These are phyloP conservation scores for Singerocomus inundabilis DNA, from an alignment of 1,284 basidiomycete genomes.

Conservation along the genomic window DNA sequence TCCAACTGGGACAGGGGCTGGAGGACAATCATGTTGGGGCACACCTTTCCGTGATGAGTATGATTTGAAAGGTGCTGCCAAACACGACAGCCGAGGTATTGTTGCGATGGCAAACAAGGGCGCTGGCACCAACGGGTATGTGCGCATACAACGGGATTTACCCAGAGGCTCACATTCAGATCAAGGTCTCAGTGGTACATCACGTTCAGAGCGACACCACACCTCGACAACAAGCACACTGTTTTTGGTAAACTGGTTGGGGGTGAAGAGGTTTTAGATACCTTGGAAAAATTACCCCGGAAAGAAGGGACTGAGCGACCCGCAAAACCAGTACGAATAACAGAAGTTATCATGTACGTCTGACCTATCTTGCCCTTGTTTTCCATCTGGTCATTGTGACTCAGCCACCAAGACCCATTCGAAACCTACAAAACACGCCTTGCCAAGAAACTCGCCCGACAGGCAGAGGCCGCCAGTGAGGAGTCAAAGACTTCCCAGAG, in stretches of 20 bases:
- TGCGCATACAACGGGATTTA: constrained; percentile 6
- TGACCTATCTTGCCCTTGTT: constrained; percentile 2
- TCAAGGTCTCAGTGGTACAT: constrained; percentile 87
- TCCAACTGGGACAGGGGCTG: constrained; percentile 92
- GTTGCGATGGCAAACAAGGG: constrained; percentile 95
- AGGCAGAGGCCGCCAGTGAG: constrained; percentile 47
- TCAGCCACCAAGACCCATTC: constrained; percentile 81
- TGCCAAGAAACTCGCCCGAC: constrained; percentile 69
- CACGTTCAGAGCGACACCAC: constrained; percentile 78
- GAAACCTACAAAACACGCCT: constrained; percentile 79
- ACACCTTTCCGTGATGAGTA: constrained; percentile 94
- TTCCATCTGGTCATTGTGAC: constrained; percentile 1
- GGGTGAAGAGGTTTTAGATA: constrained; percentile 86
- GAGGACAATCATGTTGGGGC: constrained; percentile 94
- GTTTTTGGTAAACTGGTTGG: constrained; percentile 97
- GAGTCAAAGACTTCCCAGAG: constrained; percentile 36
- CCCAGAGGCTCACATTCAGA: constrained; percentile 2
- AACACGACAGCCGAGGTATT: constrained; percentile 78
- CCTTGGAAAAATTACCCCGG: constrained; percentile 77
- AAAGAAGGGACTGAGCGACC: constrained; percentile 88
- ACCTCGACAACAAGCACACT: constrained; percentile 87
- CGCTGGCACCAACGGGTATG: constrained; percentile 75
- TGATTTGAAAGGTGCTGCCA: constrained; percentile 79
- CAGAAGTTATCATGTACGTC: constrained; percentile 71
- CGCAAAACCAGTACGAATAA: constrained; percentile 76